Evolutionary conservation across 2,329 filamentous ascomycete species (phyloP).

Genomic region (Aspergillus carbonarius): DNA sequence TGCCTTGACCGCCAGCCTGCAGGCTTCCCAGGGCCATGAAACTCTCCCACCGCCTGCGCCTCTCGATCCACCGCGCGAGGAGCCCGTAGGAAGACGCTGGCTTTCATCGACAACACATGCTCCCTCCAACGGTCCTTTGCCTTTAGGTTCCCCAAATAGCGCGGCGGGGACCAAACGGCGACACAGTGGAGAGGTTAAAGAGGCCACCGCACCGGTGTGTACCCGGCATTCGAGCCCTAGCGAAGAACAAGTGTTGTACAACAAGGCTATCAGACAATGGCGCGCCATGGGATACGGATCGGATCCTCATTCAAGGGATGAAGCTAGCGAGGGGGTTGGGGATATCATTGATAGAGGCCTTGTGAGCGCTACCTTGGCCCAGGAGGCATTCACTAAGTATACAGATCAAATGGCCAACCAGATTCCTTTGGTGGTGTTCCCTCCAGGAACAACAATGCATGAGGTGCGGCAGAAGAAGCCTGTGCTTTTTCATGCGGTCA

Average conservation of each 20-base stretch:
- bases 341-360: conserved; percentile 53
- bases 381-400: conserved; percentile 59
- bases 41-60: conserved; percentile 16
- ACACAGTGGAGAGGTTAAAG: conserved; percentile 31
- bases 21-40: conserved; percentile 49
- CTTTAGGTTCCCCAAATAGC: conserved; percentile 1
- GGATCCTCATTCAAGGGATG: conserved; percentile 17
- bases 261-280: conserved; percentile 21
- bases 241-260: conserved; percentile 20
- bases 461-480: conserved; percentile 59
- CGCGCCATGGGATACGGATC: conserved; percentile 20
- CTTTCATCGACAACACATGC: conserved; percentile 18
- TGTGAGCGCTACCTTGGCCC: conserved; percentile 52
- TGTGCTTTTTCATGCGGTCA: conserved; percentile 58
- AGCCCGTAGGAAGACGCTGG: conserved; percentile 38
- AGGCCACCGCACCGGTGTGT: background rate
- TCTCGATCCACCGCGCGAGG: conserved; percentile 36
- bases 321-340: conserved; percentile 31
- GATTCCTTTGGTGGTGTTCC: conserved; percentile 60
- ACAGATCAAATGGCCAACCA: conserved; percentile 54
- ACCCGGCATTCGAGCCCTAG: conserved; percentile 16
- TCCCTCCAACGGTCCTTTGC: conserved; percentile 3
- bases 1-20: conserved; percentile 75
- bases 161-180: conserved; percentile 32
- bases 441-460: conserved; percentile 53